phyloP scores from a whole-genome alignment of 495 filamentous ascomycete species.

The Neurospora sp. region DNA sequence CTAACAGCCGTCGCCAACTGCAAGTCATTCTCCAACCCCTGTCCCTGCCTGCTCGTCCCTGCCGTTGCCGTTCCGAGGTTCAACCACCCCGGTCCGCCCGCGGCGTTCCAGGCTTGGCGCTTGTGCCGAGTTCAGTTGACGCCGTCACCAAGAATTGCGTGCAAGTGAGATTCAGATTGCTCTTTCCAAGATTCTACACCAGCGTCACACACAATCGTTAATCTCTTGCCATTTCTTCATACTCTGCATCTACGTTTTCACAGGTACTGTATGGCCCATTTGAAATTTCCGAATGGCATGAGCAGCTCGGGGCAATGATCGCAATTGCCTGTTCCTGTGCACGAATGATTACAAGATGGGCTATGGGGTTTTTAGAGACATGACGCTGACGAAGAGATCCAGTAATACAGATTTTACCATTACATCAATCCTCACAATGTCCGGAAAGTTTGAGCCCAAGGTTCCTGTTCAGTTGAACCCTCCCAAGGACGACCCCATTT shows the following conservation, averaged over 20 bases:
- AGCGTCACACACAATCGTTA: not conserved
- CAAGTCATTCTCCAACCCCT: slow-evolving; percentile 6
- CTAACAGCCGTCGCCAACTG: slow-evolving; percentile 3
- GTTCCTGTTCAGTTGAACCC: slow-evolving; percentile 68
- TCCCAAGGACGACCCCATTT: slow-evolving; percentile 81
- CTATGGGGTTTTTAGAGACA: not conserved
- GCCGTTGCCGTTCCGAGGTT: slow-evolving; percentile 10
- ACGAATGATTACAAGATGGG: not conserved
- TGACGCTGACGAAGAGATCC: not conserved
- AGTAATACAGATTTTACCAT: not conserved
- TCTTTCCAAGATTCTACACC: not conserved
- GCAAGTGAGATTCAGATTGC: not conserved
- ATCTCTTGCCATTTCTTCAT: not conserved
- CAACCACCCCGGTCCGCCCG: not conserved
- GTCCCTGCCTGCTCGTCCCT: not conserved
- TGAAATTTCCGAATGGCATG: not conserved
- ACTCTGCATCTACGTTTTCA: not conserved
- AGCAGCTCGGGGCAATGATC: not conserved
- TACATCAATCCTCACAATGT: slow-evolving; percentile 26
- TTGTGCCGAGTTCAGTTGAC: not conserved
- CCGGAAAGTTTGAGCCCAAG: slow-evolving; percentile 78
- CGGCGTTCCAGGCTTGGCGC: not conserved
- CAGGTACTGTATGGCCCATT: not conserved
- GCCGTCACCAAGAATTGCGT: not conserved
- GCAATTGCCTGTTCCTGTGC: not conserved